Conservation (phyloP, 345 rosid genomes). For the Corchorus olitorius region DNA sequence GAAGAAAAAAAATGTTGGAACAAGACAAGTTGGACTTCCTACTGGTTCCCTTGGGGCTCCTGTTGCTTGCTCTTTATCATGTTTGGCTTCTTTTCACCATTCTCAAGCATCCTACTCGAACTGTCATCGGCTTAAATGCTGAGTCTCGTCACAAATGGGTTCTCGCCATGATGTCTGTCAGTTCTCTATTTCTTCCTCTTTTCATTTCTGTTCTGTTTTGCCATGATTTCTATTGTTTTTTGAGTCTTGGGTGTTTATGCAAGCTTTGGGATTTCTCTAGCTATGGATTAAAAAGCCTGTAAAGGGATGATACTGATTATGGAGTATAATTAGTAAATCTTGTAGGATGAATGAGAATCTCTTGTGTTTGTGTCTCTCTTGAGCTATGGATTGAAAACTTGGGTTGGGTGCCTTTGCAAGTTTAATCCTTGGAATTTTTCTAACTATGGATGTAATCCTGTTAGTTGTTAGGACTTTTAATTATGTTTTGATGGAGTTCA, state of each 20-base stretch:
- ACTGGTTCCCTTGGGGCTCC: constrained; percentile 48
- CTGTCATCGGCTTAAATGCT: constrained; percentile 79
- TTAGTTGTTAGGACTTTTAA: not conserved
- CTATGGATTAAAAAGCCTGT: not conserved
- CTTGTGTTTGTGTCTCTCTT: too few relatives aligned
- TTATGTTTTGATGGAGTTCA: not conserved
- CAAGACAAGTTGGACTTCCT: constrained; percentile 43
- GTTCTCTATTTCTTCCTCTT: constrained; percentile 23
- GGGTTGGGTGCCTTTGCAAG: too few relatives aligned
- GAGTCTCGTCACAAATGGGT: constrained; percentile 88
- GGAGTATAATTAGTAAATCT: not conserved
- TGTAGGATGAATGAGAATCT: not conserved
- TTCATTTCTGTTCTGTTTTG: not conserved
- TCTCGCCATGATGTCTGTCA: constrained; percentile 67
- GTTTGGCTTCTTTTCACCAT: constrained; percentile 50
- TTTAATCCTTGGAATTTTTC: too few relatives aligned
- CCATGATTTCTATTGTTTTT: not conserved
- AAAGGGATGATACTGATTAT: not conserved
- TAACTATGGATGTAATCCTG: too few relatives aligned
- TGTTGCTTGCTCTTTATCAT: constrained; percentile 42
- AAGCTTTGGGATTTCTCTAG: constrained; percentile 10
- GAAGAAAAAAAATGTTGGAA: constrained; percentile 27
- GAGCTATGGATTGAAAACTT: too few relatives aligned
- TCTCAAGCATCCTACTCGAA: constrained; percentile 35
- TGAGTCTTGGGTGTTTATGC: not conserved